These are phyloP conservation scores for Komagataella ulmi DNA, from an alignment of 805 yeast species.

Conservation along the genomic window DNA sequence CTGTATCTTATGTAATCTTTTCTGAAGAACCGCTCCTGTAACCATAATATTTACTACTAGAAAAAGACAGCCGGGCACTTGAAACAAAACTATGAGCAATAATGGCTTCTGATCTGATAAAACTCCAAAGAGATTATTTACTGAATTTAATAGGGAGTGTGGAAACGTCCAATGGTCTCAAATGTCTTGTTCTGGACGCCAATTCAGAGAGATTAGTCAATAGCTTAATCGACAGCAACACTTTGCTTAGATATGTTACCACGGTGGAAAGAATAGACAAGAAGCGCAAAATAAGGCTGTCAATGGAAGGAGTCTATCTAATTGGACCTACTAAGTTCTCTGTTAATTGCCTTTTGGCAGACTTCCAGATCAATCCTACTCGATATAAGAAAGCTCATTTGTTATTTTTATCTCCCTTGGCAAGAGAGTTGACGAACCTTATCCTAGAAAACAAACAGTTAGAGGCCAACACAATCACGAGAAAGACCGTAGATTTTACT, in stretches of 20 bases:
- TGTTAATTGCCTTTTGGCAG: conserved; percentile 67
- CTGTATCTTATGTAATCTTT: neutral
- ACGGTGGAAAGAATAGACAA: conserved; percentile 1
- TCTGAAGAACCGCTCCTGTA: no score
- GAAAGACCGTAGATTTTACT: conserved; percentile 26
- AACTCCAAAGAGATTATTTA: neutral
- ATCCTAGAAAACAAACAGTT: conserved; percentile 9
- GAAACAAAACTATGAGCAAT: neutral
- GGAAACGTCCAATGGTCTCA: neutral
- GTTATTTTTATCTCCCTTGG: conserved; percentile 53
- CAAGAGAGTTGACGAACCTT: conserved; percentile 5
- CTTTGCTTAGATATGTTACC: conserved; percentile 1
- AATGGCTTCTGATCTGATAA: neutral
- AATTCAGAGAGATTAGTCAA: neutral
- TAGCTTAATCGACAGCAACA: neutral
- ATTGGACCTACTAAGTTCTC: conserved; percentile 57
- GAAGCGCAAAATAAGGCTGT: neutral
- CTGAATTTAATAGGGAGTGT: neutral
- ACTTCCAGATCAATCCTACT: conserved; percentile 48
- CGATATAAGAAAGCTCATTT: conserved; percentile 68
- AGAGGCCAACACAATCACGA: conserved; percentile 7
- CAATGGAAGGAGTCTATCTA: conserved; percentile 54
- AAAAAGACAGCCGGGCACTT: neutral
- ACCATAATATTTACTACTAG: neutral
- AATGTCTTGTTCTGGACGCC: conserved; percentile 2